phyloP scores from a whole-genome alignment of 345 rosid genomes.

The Eucalyptus fibrosa region DNA sequence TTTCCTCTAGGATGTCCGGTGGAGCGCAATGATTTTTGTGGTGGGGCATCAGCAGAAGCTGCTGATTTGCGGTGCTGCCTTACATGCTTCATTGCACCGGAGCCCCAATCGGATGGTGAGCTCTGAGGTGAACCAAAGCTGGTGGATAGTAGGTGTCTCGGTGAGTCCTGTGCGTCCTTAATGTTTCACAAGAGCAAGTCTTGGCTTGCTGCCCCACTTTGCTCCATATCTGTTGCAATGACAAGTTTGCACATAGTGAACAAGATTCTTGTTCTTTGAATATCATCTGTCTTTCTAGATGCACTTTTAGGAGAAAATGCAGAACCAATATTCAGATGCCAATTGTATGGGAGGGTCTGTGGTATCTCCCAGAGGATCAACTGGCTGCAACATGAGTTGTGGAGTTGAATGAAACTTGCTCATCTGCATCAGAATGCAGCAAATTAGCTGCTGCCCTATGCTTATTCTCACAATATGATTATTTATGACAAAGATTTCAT shows the following conservation, averaged over 20 bases:
- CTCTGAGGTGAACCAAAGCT: not conserved
- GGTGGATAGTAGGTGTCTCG: not conserved
- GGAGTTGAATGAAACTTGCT: not conserved
- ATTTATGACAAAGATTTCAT: not conserved
- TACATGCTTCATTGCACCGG: not conserved
- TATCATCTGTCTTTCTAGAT: not conserved
- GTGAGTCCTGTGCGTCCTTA: not conserved
- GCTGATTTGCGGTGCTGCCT: constrained; percentile 10
- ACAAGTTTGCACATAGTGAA: not conserved
- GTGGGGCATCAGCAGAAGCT: not conserved
- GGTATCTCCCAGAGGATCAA: not conserved
- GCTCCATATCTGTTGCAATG: not conserved
- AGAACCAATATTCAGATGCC: not conserved
- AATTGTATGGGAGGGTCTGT: not conserved
- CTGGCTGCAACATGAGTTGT: not conserved
- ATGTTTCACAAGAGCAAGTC: not conserved
- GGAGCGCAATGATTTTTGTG: not conserved
- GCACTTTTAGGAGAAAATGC: not conserved
- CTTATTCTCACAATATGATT: not conserved
- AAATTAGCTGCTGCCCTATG: not conserved
- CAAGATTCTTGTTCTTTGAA: not conserved
- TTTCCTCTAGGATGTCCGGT: constrained; percentile 2
- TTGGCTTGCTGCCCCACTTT: not conserved
- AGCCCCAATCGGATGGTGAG: constrained; percentile 1
- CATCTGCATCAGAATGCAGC: constrained; percentile 3